Evolutionary conservation across 352 stramenopile species (phyloP).

Genomic region (Globisporangium mamillatum): DNA sequence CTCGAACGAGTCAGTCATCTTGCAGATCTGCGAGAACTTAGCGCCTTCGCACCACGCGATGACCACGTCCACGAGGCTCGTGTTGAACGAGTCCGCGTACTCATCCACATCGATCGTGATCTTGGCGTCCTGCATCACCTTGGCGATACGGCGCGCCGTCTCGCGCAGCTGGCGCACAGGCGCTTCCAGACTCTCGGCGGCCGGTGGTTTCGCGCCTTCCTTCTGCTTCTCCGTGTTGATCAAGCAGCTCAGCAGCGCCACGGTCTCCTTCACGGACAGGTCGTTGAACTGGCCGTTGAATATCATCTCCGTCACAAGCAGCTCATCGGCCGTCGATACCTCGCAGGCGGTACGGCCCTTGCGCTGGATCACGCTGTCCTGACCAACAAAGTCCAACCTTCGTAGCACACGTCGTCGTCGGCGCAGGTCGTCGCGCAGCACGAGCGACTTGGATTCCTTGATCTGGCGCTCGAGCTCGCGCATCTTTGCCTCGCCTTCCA

Average conservation of each 20-base stretch:
- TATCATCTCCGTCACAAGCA: constrained; percentile 98
- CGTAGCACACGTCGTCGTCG: constrained; percentile 96
- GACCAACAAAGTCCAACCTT: constrained; percentile 95
- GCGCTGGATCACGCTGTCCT: constrained; percentile 96
- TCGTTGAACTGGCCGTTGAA: constrained; percentile 99
- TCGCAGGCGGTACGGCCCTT: constrained; percentile 99
- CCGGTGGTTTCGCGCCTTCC: constrained; percentile 79
- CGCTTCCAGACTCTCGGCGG: constrained; percentile 75
- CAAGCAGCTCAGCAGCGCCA: constrained; percentile 95
- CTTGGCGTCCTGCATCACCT: constrained; percentile 91
- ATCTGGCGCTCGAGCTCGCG: constrained; percentile 93
- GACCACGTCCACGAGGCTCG: constrained; percentile 97
- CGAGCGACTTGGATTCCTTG: constrained; percentile 92
- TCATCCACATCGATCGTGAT: constrained; percentile 96
- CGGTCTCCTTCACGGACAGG: constrained; percentile 95
- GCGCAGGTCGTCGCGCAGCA: constrained; percentile 94
- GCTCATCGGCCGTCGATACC: constrained; percentile 97
- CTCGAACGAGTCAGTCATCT: constrained; percentile 98
- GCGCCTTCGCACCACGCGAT: constrained; percentile 97
- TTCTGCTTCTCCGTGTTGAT: constrained; percentile 95
- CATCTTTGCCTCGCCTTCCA: constrained; percentile 90
- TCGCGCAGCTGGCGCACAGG: constrained; percentile 95
- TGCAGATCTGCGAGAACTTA: constrained; percentile 99
- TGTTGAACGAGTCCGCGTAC: constrained; percentile 97
- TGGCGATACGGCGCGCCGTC: constrained; percentile 89